A percentile compares a stretch with the other conserved stretches of the same genome.
These are phyloP conservation scores for Metschnikowia peoriensis DNA, from an alignment of 805 yeast genomes.

Conservation along the genomic window DNA sequence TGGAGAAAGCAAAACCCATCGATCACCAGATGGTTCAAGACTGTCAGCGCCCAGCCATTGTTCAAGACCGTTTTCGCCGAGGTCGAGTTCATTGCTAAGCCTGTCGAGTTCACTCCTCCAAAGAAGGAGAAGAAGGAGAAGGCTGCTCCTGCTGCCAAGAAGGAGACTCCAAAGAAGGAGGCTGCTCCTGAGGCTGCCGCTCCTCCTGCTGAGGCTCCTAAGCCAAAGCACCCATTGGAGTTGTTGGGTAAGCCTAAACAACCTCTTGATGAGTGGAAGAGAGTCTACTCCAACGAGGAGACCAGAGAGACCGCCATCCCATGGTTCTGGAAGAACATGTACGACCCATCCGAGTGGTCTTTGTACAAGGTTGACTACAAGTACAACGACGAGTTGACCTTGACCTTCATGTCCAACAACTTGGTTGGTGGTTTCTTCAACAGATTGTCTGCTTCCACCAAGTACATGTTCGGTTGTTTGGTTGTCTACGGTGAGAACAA, in stretches of 20 bases:
- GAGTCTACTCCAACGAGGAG: constrained; percentile 94
- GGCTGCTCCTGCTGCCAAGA: constrained; percentile 38
- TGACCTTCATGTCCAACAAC: constrained; percentile 98
- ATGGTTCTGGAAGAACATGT: constrained; percentile 94
- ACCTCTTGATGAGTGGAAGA: constrained; percentile 90
- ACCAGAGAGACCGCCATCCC: constrained; percentile 93
- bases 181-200: constrained; percentile 34
- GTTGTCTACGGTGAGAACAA: constrained; percentile 99
- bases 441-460: constrained; percentile 89
- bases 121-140: constrained; percentile 62
- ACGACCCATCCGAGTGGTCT: constrained; percentile 91
- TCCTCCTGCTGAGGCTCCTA: constrained; percentile 56
- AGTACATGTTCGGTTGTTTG: constrained; percentile 88
- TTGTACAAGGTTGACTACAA: constrained; percentile 93
- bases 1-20: constrained; percentile 66
- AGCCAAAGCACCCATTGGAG: constrained; percentile 90
- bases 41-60: constrained; percentile 46
- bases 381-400: constrained; percentile 96
- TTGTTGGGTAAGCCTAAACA: constrained; percentile 69
- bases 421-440: constrained; percentile 96
- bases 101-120: constrained; percentile 64
- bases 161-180: constrained; percentile 23
- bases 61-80: constrained; percentile 49
- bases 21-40: constrained; percentile 68
- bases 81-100: constrained; percentile 60